phyloP scores from a whole-genome alignment of 441 rosid genomes.

The Jatropha multifida region DNA sequence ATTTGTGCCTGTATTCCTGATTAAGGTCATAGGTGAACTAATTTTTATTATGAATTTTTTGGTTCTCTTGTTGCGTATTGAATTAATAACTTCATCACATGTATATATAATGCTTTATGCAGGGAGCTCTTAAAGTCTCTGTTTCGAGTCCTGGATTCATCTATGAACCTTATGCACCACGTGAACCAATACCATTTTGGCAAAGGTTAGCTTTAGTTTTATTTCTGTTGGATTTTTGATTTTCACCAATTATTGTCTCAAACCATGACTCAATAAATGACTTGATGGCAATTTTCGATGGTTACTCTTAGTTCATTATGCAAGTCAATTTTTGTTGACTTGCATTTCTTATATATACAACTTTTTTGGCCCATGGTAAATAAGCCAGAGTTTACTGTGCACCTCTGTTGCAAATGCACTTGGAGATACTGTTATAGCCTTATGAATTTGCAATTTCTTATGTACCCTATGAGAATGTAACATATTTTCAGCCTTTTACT shows the following conservation, averaged over 20 bases:
- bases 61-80: slow-evolving; percentile 8
- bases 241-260: not conserved
- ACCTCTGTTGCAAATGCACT: not conserved
- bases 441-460: not conserved
- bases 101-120: slow-evolving; percentile 29
- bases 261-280: not conserved
- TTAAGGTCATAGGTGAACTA: not conserved
- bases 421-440: not conserved
- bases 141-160: slow-evolving; percentile 87
- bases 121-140: slow-evolving; percentile 68
- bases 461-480: not conserved
- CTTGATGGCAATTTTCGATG: slow-evolving; percentile 9
- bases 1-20: not conserved
- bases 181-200: slow-evolving; percentile 72
- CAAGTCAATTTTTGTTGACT: not conserved
- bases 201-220: slow-evolving; percentile 50
- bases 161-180: slow-evolving; percentile 73
- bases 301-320: not conserved
- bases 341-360: not conserved
- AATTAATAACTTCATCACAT: slow-evolving; percentile 14
- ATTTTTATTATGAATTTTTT: not conserved
- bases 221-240: slow-evolving; percentile 4
- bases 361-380: not conserved
- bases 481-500: slow-evolving; percentile 12
- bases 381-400: not conserved